These are phyloP conservation scores for Suillus alpinus DNA, from an alignment of 768 basidiomycete species.

Conservation along the genomic window DNA sequence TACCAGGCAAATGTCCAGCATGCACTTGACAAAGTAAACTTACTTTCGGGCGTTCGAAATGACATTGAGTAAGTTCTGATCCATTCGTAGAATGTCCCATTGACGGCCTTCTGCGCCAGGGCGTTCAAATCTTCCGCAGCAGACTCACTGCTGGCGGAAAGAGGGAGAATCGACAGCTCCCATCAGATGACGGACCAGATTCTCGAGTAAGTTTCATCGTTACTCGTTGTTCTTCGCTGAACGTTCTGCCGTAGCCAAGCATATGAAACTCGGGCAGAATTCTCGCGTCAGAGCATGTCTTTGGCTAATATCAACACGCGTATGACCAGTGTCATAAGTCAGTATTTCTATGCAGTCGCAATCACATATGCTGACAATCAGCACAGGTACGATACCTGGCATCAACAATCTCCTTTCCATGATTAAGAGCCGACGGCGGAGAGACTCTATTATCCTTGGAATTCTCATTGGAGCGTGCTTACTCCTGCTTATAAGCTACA, in stretches of 20 bases:
- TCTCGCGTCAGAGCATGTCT: conserved; percentile 74
- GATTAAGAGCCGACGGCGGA: conserved; percentile 87
- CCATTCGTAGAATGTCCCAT: neutral
- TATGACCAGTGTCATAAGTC: conserved; percentile 82
- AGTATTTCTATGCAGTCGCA: conserved; percentile 18
- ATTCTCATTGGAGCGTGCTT: conserved; percentile 83
- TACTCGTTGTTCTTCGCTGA: neutral
- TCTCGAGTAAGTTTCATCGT: conserved; percentile 59
- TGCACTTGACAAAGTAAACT: conserved; percentile 81
- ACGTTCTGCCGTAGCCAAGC: conserved; percentile 67
- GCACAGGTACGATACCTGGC: conserved; percentile 84
- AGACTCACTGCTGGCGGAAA: conserved; percentile 84
- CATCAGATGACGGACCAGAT: conserved; percentile 94
- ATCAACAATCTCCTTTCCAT: conserved; percentile 87
- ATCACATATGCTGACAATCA: conserved; percentile 1
- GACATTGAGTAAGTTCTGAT: conserved; percentile 80
- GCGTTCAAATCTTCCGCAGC: conserved; percentile 89
- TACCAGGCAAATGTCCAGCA: conserved; percentile 72
- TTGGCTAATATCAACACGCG: conserved; percentile 79
- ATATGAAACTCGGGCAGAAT: conserved; percentile 94
- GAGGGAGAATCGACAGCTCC: conserved; percentile 86
- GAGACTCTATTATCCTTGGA: conserved; percentile 89
- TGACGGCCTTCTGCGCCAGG: conserved; percentile 36
- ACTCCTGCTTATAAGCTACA: conserved; percentile 56
- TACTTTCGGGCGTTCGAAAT: conserved; percentile 87